Evolutionary conservation across 805 yeast species (phyloP), one percentile per base, ranked within the genome.

Genomic region (Teunomyces stri): DNA sequence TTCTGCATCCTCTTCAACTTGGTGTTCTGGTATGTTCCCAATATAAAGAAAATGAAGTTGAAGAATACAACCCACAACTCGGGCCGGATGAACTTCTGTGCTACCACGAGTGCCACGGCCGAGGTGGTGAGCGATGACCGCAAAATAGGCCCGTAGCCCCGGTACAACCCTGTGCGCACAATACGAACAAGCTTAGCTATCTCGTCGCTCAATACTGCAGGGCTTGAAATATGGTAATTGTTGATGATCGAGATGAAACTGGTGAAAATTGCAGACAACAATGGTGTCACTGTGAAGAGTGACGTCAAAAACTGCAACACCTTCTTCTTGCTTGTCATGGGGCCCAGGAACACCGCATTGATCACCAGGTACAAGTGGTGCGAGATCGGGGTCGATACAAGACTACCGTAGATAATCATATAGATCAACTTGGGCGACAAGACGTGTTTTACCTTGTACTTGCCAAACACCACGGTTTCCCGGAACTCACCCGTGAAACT

Each of bases 41-140:
- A 64, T 4, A 82, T 58, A 52, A 82, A 82, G 56, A 76, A 82
- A 18, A 82, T 78, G 28, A 79, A 51, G 53, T 76, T 78, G 65
- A 81, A 81, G 59, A 82, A 83, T 2, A 80, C 80, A 9, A 80
- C 82, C 89, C 89, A 84, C 27, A 76, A 65, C 55, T 82, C 80
- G 1, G 84, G 84, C 6, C 73, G 68, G 10, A 84, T 53, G 51
- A 72, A 80, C 44, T 69, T 76, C 58, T 84, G 89, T 4, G 87
- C 86, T 27, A 81, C 49, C 1, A 75, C 54, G 57, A 82, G 63
- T 4, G 82, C 75, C 2, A 77, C 55, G 10, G 80, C 75, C 31
- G 81, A 76, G 3, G 85, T 75, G n/a, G 75, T 52, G 66, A 81
- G 73, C 1, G 87, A 79, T 1, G 81, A 68, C 51, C 74, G 76